phyloP scores from a whole-genome alignment of 2,329 filamentous ascomycete species.

The Pezicula neosporulosa region DNA sequence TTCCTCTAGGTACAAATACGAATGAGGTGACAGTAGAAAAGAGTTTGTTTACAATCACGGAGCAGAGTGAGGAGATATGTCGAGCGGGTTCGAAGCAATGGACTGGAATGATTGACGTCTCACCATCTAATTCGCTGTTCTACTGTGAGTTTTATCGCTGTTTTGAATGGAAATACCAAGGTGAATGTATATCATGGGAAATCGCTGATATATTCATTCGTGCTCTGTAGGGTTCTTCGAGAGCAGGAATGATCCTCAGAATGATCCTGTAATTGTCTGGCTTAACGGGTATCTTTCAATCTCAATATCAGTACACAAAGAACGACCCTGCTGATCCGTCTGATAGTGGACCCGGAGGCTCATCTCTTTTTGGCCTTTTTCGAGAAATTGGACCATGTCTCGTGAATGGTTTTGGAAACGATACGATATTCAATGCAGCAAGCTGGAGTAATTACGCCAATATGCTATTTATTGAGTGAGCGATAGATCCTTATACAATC shows the following conservation, averaged over 20 bases:
- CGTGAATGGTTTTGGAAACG: conserved; percentile 5
- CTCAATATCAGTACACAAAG: background rate
- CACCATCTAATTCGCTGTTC: background rate
- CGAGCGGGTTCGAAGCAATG: background rate
- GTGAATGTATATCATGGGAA: too few relatives aligned
- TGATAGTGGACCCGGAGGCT: background rate
- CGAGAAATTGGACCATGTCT: conserved; percentile 16
- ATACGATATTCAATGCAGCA: conserved; percentile 10
- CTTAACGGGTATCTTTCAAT: background rate
- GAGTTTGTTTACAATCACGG: too few relatives aligned
- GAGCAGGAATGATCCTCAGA: background rate
- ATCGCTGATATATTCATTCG: background rate
- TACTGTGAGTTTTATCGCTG: background rate
- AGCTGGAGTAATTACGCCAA: conserved; percentile 18
- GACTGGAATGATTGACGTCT: background rate
- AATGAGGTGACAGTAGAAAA: too few relatives aligned
- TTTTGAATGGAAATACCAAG: too few relatives aligned
- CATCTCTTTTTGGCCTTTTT: conserved; percentile 12
- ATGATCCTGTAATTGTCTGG: background rate
- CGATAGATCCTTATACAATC: background rate
- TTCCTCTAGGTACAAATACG: too few relatives aligned
- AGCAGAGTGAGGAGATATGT: too few relatives aligned
- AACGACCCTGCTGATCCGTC: background rate
- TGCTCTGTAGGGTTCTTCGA: background rate
- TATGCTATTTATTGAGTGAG: conserved; percentile 16